Evolutionary conservation across 2,329 filamentous ascomycete genomes (phyloP).

Genomic region (Trichophyton benhamiae): DNA sequence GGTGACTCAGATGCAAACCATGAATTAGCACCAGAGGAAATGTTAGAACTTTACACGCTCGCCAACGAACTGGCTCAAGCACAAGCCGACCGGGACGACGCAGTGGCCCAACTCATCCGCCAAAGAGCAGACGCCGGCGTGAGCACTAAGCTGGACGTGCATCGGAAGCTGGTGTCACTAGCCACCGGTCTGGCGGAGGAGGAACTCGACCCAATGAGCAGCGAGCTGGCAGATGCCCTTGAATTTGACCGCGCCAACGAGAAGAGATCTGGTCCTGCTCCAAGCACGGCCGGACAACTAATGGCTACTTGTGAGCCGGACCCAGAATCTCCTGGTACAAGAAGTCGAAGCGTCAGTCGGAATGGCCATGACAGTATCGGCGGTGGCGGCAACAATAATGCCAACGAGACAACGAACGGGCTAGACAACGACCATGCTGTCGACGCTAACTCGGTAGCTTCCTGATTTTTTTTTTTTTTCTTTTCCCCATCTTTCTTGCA

Average conservation of each 20-base stretch:
- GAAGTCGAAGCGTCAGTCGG: neutral
- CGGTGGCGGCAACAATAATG: neutral
- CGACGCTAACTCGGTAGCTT: neutral
- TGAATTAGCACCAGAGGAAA: slow-evolving; percentile 19
- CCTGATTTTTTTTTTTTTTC: neutral
- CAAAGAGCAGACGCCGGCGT: slow-evolving; percentile 36
- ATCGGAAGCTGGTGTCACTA: slow-evolving; percentile 36
- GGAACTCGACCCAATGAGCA: slow-evolving; percentile 36
- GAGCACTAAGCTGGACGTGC: slow-evolving; percentile 35
- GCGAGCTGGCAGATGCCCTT: slow-evolving; percentile 34
- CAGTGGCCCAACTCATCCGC: slow-evolving; percentile 31
- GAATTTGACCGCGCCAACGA: slow-evolving; percentile 33
- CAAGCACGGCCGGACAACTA: neutral
- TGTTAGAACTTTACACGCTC: slow-evolving; percentile 22
- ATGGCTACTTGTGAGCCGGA: neutral
- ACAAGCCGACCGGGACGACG: slow-evolving; percentile 25
- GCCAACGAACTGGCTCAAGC: slow-evolving; percentile 22
- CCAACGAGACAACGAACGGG: neutral
- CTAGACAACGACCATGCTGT: neutral
- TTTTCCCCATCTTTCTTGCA: neutral
- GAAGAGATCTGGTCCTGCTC: slow-evolving; percentile 10
- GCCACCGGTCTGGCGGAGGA: slow-evolving; percentile 37
- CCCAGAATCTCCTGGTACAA: neutral
- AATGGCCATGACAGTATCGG: neutral
- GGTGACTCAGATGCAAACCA: neutral